Conservation (phyloP, 768 basidiomycete species). For the Mycena pura region DNA sequence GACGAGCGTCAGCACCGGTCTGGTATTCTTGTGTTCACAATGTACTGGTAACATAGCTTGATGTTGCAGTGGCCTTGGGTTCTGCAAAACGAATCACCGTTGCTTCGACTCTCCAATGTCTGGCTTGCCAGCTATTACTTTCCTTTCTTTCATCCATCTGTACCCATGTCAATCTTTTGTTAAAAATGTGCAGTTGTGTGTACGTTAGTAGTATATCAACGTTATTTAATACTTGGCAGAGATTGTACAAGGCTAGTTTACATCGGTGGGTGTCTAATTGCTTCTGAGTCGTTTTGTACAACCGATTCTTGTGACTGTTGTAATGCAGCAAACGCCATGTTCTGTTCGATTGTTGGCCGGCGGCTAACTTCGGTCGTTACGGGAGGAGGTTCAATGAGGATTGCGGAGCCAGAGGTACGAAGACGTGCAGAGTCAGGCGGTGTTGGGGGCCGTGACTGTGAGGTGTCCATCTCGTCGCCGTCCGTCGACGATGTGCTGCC, state of each 20-base stretch:
- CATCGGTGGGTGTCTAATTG: conserved; percentile 11
- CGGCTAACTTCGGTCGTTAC: conserved; percentile 51
- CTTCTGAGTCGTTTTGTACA: conserved; percentile 11
- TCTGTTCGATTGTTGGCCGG: conserved; percentile 80
- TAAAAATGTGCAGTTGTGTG: conserved; percentile 14
- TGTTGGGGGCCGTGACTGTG: conserved; percentile 59
- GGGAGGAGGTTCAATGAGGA: conserved; percentile 48
- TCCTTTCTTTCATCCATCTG: conserved; percentile 26
- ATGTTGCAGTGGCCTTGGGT: conserved; percentile 45
- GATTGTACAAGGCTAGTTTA: conserved; percentile 3
- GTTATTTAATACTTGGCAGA: conserved; percentile 28
- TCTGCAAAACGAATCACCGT: conserved; percentile 28
- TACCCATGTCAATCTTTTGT: conserved; percentile 27
- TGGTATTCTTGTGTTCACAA: conserved; percentile 48
- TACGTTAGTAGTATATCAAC: conserved; percentile 28
- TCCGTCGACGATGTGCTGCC: conserved; percentile 54
- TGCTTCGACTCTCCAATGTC: conserved; percentile 24
- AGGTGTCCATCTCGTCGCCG: conserved; percentile 63
- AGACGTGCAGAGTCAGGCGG: conserved; percentile 40
- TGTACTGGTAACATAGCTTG: conserved; percentile 61
- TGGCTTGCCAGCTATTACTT: conserved; percentile 29
- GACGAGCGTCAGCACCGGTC: conserved; percentile 38
- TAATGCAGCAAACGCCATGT: conserved; percentile 81
- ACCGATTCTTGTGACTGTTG: conserved; percentile 52
- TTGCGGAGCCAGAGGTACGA: conserved; percentile 25